A percentile compares a stretch with the other conserved stretches of the same genome.
Evolutionary conservation across 495 filamentous ascomycete genomes (phyloP).

Genomic region (Evansstolkia leycettana): DNA sequence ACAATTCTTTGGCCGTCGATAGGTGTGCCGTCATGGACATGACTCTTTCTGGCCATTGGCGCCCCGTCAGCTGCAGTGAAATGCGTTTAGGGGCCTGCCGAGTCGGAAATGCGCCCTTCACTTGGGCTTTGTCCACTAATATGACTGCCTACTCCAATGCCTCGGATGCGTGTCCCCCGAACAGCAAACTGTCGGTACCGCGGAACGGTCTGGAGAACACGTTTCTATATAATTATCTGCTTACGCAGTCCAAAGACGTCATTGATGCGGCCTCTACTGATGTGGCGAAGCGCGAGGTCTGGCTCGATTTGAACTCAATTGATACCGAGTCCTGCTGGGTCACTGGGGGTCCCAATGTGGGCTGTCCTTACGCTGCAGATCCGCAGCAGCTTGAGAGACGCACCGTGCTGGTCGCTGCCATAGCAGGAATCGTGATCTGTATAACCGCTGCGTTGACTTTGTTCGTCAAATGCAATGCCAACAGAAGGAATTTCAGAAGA

Average conservation of each 20-base stretch:
- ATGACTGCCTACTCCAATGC: constrained; percentile 23
- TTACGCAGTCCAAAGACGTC: constrained; percentile 10
- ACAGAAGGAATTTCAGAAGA: constrained; percentile 37
- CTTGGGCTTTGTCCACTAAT: constrained; percentile 37
- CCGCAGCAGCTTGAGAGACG: constrained; percentile 24
- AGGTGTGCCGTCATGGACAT: constrained; percentile 44
- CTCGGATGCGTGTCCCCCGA: constrained; percentile 23
- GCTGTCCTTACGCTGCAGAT: constrained; percentile 40
- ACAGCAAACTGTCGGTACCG: constrained; percentile 36
- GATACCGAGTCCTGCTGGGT: constrained; percentile 48
- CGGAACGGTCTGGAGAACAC: constrained; percentile 50
- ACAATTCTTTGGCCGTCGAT: constrained; percentile 14
- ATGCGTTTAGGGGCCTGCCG: constrained; percentile 42
- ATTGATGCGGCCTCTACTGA: constrained; percentile 16
- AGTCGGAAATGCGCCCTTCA: constrained; percentile 33
- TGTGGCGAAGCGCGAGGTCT: constrained; percentile 23
- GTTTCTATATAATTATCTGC: constrained; percentile 33
- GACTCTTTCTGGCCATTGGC: constrained; percentile 38
- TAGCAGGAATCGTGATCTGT: constrained; percentile 47
- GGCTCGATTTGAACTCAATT: constrained; percentile 47
- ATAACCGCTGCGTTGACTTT: constrained; percentile 45
- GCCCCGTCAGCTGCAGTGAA: constrained; percentile 39
- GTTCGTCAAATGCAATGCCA: constrained; percentile 53
- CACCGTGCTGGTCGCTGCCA: constrained; percentile 44
- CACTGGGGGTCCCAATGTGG: constrained; percentile 30